A percentile compares a stretch with the other conserved stretches of the same genome.
Conservation (phyloP, 78 protist genomes). For the Cavenderia fasciculata region DNA sequence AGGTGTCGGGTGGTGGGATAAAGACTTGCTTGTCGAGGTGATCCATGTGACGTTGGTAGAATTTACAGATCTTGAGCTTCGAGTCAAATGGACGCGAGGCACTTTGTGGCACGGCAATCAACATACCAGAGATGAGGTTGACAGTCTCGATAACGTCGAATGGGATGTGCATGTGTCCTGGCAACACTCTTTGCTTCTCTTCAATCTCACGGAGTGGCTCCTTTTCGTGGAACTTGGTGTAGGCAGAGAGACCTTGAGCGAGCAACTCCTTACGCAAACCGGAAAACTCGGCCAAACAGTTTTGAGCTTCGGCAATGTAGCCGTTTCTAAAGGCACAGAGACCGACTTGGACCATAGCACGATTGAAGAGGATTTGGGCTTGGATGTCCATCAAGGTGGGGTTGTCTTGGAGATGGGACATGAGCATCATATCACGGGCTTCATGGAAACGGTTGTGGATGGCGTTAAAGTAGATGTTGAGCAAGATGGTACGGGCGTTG, state of each 20-base stretch:
- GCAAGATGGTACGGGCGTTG: conserved; percentile 86
- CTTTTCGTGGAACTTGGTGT: conserved; percentile 63
- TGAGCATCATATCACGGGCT: conserved; percentile 95
- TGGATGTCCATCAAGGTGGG: conserved; percentile 76
- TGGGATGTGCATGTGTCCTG: conserved; percentile 98
- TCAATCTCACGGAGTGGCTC: conserved; percentile 81
- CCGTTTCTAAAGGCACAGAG: conserved; percentile 96
- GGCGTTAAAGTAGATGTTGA: conserved; percentile 87
- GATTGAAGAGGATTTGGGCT: conserved; percentile 93
- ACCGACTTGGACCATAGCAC: conserved; percentile 96
- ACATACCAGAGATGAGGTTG: conserved; percentile 91
- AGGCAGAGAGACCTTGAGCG: conserved; percentile 87
- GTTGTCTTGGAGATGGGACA: conserved; percentile 90
- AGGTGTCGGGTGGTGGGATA: conserved; percentile 94
- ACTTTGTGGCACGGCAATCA: conserved; percentile 93
- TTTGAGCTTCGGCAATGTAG: conserved; percentile 90
- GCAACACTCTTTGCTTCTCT: conserved; percentile 88
- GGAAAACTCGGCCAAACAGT: conserved; percentile 81
- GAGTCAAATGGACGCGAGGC: conserved; percentile 82
- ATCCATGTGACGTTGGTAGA: conserved; percentile 89
- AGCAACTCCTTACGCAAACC: conserved; percentile 88
- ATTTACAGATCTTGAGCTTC: conserved; percentile 76
- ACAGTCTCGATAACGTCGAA: conserved; percentile 94
- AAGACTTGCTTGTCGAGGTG: conserved; percentile 78
- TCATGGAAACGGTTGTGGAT: conserved; percentile 82